Evolutionary conservation across 164 flowering plant species (phyloP), one percentile per base, ranked within the genome.

Genomic region (Taxillus chinensis): DNA sequence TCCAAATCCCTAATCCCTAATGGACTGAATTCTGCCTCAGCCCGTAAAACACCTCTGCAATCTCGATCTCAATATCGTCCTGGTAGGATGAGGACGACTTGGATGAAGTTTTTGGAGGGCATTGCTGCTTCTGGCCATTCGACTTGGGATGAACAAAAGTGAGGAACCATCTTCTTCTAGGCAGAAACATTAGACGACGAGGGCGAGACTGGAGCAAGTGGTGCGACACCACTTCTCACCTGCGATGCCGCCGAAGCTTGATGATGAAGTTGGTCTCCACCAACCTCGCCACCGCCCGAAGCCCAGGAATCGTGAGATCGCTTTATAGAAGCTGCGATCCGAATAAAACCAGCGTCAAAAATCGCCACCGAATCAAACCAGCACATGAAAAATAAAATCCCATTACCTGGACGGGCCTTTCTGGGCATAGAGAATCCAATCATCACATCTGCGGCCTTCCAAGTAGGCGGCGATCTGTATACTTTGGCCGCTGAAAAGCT

Each of bases 1-100:
- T n/a, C n/a, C n/a, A n/a, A n/a, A n/a, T n/a, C n/a, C n/a, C n/a
- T n/a, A n/a, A n/a, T n/a, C n/a, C n/a, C n/a, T n/a, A n/a, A n/a
- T n/a, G n/a, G n/a, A n/a, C n/a, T n/a, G n/a, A n/a, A n/a, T 93
- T 79, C 66, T 86, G 95, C 70, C 82, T 84, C 88, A 93, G 72
- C 42, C 92, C 99, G 62, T 81, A 89, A 64, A 93, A 69, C 12
- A 91, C 97, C 77, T 95, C 95, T 0, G 99, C 97, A 14, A 95
- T 86, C 74, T 95, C 98, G 50, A 95, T 82, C 80, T 95, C 98
- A 45, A 95, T 87, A 69, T 91, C 99, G 17, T 89, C 96, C 43
- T 81, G 96, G 69, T 72, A 74, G 2, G 12, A 52, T 7, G 87
- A 70, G 0, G 96, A 77, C 0, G 90, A 60, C 0, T 82, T 52